Base-by-base conservation (phyloP, 768 basidiomycete genomes). In the Boletus subcaerulescens region DNA sequence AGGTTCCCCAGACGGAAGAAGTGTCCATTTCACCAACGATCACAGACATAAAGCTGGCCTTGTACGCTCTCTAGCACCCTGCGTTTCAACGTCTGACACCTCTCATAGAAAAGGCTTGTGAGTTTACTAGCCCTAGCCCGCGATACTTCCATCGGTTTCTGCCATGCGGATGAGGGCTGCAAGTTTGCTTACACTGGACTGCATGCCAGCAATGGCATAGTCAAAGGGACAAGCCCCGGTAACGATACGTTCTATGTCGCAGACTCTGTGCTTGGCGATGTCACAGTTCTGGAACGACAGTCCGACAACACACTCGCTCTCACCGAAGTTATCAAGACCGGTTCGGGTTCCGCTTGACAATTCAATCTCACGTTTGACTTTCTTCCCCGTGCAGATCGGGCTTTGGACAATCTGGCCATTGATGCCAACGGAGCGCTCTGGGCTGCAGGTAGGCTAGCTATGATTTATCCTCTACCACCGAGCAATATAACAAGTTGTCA, bases 21-120 rank as follows among this genome's bases (percentile, higher is more conserved):
- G 79, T 38, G 82, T 90, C 53, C 83, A 81, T 65, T 81, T 89
- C 64, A 86, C 87, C 31, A 91, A 91, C 60, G 86, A 89, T 55
- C 76, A 83, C 57, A 73, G 74, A 18, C 63, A 63, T 39, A 88
- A 86, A 71, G 68, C 76, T 18, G 79, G 83, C 47, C 57, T 74
- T 48, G 86, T 87, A 63, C 46, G 83, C 68, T 31, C 14, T 41
- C 52, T 33, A 18, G 10, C 12, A 10, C 24, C 24, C 41, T 36
- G 18, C 18, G 1, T 7, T 38, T 20, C 55, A 35, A 9, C 31
- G 32, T 53, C 52, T 58, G 49, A 50, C 13, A 26, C 14, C 26
- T 20, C 11, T n/a, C 12, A 10, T 32, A 71, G 71, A 53, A 48
- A 41, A 58, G 70, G 50, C 57, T 53, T 10, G 20, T 61, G 29